phyloP scores from a whole-genome alignment of 805 yeast species.

The Allodekkera sacchari region DNA sequence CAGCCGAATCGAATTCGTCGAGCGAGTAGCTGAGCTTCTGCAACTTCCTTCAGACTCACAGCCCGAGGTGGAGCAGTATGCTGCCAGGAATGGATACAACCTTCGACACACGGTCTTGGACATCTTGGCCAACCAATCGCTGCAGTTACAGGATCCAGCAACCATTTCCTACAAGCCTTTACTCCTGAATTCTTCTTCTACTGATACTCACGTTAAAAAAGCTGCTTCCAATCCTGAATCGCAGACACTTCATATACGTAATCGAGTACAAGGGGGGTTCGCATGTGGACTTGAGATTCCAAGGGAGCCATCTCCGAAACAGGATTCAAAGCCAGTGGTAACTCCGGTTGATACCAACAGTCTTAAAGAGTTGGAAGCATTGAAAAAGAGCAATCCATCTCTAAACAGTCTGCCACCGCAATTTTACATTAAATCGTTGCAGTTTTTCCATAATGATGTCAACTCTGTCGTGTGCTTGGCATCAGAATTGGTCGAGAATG shows the following conservation, averaged over 20 bases:
- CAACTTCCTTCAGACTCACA: constrained; percentile 3
- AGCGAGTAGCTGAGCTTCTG: constrained; percentile 9
- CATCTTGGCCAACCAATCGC: constrained; percentile 7
- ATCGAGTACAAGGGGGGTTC: no score
- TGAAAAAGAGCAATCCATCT: constrained; percentile 26
- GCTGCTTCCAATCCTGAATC: no score
- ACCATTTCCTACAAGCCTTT: no score
- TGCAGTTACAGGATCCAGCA: no score
- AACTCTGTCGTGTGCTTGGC: constrained; percentile 30
- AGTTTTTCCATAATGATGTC: constrained; percentile 37
- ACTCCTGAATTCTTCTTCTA: no score
- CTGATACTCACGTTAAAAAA: no score
- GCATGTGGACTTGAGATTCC: no score
- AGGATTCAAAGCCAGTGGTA: no score
- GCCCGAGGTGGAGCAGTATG: constrained; percentile 8
- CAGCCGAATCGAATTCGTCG: constrained; percentile 3
- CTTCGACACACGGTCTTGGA: constrained; percentile 11
- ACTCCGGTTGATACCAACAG: no score
- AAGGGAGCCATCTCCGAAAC: no score
- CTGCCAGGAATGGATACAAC: constrained; percentile 7
- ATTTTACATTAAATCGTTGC: constrained; percentile 32
- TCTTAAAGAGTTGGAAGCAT: constrained; percentile 24
- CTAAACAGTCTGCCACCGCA: constrained; percentile 28
- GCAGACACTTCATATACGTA: no score
- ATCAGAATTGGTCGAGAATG: constrained; percentile 15